Evolutionary conservation across 441 rosid genomes (phyloP).

Genomic region (Pelargonium australe): DNA sequence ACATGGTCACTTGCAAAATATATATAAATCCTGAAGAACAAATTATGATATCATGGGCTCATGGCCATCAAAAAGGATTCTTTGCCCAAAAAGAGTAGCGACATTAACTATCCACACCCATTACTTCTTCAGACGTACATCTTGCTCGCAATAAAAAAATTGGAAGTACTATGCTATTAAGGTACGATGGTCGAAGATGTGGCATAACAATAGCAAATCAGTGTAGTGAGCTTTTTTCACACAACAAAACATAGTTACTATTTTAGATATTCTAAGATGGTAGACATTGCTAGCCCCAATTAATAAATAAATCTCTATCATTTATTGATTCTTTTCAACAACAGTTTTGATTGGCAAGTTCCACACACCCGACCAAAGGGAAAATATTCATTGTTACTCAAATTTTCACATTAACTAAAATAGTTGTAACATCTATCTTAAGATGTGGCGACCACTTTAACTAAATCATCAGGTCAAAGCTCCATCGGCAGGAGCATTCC

Average conservation of each 20-base stretch:
- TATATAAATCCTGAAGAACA: neutral
- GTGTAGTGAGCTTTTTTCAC: no score
- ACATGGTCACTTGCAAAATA: neutral
- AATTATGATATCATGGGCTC: neutral
- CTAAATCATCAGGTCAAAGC: constrained; percentile 6
- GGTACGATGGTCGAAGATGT: neutral
- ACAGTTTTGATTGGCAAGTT: neutral
- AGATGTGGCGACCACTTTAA: neutral
- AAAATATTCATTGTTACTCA: neutral
- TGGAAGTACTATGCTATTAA: neutral
- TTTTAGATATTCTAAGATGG: neutral
- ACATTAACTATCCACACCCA: neutral
- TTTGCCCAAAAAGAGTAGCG: neutral
- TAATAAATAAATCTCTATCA: no score
- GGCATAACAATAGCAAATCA: neutral
- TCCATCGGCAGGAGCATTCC: neutral
- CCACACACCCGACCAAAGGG: neutral
- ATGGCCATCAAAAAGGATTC: neutral
- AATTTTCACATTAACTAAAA: neutral
- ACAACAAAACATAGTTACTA: no score
- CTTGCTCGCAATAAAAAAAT: neutral
- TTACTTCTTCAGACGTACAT: neutral
- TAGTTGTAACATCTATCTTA: neutral
- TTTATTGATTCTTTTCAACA: neutral
- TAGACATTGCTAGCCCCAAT: neutral